Evolutionary conservation across 2,329 filamentous ascomycete species (phyloP).

Genomic region (Penicillium digitatum): DNA sequence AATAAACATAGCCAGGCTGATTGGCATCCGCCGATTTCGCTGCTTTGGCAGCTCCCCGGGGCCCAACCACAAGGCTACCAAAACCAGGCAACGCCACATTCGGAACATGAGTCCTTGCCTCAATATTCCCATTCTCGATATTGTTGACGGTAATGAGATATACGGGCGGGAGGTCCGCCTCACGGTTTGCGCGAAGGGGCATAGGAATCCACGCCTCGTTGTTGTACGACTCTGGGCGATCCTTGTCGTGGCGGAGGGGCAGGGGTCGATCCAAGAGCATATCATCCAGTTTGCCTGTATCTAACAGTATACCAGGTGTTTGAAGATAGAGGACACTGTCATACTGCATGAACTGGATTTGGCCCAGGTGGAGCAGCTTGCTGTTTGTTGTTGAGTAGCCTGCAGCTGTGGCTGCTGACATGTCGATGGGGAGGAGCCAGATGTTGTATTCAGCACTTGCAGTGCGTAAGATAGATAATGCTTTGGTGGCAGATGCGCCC

Average conservation of each 20-base stretch:
- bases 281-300: slow-evolving; percentile 38
- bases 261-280: slow-evolving; percentile 37
- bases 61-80: slow-evolving; percentile 30
- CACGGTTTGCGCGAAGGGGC: slow-evolving; percentile 33
- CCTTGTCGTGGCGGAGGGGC: slow-evolving; percentile 32
- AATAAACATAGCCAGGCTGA: slow-evolving; percentile 40
- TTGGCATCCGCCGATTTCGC: not conserved
- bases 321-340: slow-evolving; percentile 44
- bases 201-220: slow-evolving; percentile 40
- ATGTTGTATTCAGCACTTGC: slow-evolving; percentile 41
- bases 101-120: slow-evolving; percentile 38
- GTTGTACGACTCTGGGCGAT: slow-evolving; percentile 34
- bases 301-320: slow-evolving; percentile 40
- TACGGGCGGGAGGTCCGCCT: slow-evolving; percentile 31
- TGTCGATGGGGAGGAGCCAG: slow-evolving; percentile 42
- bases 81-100: slow-evolving; percentile 34
- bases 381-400: slow-evolving; percentile 36
- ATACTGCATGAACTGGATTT: slow-evolving; percentile 43
- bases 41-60: slow-evolving; percentile 16
- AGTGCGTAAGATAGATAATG: slow-evolving; percentile 37
- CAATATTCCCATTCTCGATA: slow-evolving; percentile 30
- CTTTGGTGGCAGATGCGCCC: slow-evolving; percentile 28
- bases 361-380: slow-evolving; percentile 36
- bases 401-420: slow-evolving; percentile 30
- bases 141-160: slow-evolving; percentile 41